Evolutionary conservation across 2,329 filamentous ascomycete species (phyloP), one percentile per base, ranked within the genome.

Genomic region (Claviceps digitariae): DNA sequence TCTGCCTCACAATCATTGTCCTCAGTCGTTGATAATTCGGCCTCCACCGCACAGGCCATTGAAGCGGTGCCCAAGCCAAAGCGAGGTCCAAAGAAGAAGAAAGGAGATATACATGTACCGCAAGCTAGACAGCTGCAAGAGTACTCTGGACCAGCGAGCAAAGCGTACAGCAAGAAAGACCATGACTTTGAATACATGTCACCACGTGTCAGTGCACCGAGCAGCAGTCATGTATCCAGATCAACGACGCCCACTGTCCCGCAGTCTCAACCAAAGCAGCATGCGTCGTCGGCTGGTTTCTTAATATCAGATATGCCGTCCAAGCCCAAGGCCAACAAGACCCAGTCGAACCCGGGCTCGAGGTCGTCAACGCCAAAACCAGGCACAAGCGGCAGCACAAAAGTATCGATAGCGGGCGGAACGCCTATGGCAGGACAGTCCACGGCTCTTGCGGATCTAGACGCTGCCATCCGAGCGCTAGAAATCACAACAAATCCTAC

Each of bases 401-500:
- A 90, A 67, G 69, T 88, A 53, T 81, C 79, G 57, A 83, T 93
- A 53, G 75, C 86, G 0, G 88, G 89, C 44, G 88, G 88, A 13
- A 83, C 79, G 10, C 82, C 87, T 1, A 93, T 93, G 87, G 84
- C 89, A 53, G 87, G 89, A 17, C 81, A 85, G 40, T 89, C 86
- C 0, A 84, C 84, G 1, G 82, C 84, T 1, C 73, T 93, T 20
- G 80, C 80, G 17, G 83, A 86, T 61, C 70, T 87, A 1, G 83
- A 87, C 59, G 83, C 89, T 1, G 90, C 91, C 4, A 97, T 98
- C 59, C 84, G 90, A 25, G 78, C 84, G 2, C 79, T 98, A 7
- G 93, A 98, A 66, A 79, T 95, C n/a, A 86, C 87, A 51, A 96
- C 90, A 2, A 96, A 96, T 63, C 89, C 90, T 0, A 80, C 82